A percentile compares a stretch with the other conserved stretches of the same genome.
Conservation (phyloP, 768 basidiomycete species). For the Tricholoma flavovirens region DNA sequence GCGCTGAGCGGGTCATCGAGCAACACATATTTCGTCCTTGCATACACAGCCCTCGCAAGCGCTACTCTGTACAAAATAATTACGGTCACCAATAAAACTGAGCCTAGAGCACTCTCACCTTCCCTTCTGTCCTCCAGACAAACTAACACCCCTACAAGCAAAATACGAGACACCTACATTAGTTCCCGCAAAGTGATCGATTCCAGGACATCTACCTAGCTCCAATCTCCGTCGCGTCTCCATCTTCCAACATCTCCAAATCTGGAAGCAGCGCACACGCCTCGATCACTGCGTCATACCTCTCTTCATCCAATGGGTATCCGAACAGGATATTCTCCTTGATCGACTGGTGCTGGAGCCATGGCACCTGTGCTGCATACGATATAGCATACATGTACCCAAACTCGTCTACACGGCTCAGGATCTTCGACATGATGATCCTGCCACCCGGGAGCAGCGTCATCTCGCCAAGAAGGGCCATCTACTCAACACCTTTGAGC, state of each 20-base stretch:
- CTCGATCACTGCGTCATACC: slow-evolving; percentile 71
- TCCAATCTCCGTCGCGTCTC: slow-evolving; percentile 81
- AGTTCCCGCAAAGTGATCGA: background rate
- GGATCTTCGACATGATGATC: slow-evolving; percentile 63
- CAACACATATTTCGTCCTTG: slow-evolving; percentile 60
- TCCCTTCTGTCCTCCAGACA: slow-evolving; percentile 82
- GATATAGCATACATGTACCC: slow-evolving; percentile 61
- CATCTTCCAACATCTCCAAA: slow-evolving; percentile 79
- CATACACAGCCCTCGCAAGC: slow-evolving; percentile 78
- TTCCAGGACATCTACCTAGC: slow-evolving; percentile 39
- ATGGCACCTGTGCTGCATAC: slow-evolving; percentile 69
- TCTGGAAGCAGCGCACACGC: slow-evolving; percentile 81
- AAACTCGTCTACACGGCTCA: slow-evolving; percentile 49
- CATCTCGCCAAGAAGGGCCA: slow-evolving; percentile 72
- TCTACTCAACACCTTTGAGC: slow-evolving; percentile 26
- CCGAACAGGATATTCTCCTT: slow-evolving; percentile 80
- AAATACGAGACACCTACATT: background rate
- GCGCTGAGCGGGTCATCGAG: slow-evolving; percentile 80
- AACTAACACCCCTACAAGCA: slow-evolving; percentile 52
- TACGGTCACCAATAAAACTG: background rate
- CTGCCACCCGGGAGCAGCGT: slow-evolving; percentile 43
- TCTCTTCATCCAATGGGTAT: slow-evolving; percentile 59
- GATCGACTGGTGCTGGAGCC: slow-evolving; percentile 68
- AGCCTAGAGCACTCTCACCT: slow-evolving; percentile 31
- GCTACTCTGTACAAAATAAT: slow-evolving; percentile 50